Evolutionary conservation across 345 rosid species (phyloP).

Genomic region (Reutealis trisperma): DNA sequence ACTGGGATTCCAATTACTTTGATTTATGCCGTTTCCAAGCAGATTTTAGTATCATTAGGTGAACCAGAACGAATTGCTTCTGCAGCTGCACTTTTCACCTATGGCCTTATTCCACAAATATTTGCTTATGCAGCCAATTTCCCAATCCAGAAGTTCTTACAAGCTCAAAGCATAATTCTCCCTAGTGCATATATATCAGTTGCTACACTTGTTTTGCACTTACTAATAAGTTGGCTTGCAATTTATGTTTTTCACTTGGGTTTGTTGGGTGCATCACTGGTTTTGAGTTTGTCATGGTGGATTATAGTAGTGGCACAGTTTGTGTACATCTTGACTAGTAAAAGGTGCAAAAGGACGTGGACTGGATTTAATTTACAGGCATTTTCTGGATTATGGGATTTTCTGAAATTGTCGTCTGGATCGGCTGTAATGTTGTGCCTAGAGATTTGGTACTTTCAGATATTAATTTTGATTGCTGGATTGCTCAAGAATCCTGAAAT

Average conservation of each 20-base stretch:
- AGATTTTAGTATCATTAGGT: conserved; percentile 19
- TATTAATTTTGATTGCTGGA: conserved; percentile 28
- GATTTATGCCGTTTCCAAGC: conserved; percentile 18
- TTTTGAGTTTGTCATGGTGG: conserved; percentile 85
- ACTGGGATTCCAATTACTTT: conserved; percentile 18
- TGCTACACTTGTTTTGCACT: conserved; percentile 13
- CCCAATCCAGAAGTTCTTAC: conserved; percentile 34
- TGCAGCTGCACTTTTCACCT: conserved; percentile 23
- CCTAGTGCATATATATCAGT: conserved; percentile 30
- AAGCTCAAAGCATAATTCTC: conserved; percentile 30
- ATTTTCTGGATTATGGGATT: conserved; percentile 68
- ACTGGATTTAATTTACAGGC: conserved; percentile 56
- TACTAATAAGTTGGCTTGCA: conserved; percentile 20
- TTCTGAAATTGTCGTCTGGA: conserved; percentile 63
- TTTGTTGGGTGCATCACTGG: conserved; percentile 60
- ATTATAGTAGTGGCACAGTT: conserved; percentile 60
- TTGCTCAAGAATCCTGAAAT: conserved; percentile 25
- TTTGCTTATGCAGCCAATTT: conserved; percentile 30
- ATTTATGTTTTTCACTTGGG: conserved; percentile 15
- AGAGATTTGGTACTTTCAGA: conserved; percentile 31
- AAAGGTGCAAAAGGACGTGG: conserved; percentile 66
- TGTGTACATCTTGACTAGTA: conserved; percentile 49
- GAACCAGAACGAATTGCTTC: conserved; percentile 23
- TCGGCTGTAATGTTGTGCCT: conserved; percentile 88
- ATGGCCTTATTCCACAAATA: conserved; percentile 30